A percentile compares a stretch with the other conserved stretches of the same genome.
phyloP scores from a whole-genome alignment of 768 basidiomycete genomes.

The Pulveroboletus ravenelii region DNA sequence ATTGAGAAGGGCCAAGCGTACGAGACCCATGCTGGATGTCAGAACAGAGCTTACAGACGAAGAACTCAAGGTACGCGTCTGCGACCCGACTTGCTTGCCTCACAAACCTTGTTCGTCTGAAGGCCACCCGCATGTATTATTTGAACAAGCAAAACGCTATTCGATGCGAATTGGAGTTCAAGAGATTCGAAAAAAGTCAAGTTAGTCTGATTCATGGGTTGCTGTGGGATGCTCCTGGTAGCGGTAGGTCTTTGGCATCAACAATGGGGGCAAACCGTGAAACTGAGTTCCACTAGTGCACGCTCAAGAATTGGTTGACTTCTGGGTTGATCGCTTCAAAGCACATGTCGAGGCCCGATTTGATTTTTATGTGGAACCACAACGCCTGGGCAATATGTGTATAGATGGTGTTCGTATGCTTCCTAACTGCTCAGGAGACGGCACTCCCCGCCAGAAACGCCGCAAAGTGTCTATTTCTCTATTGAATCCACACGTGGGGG shows the following conservation, averaged over 20 bases:
- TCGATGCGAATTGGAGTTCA: constrained; percentile 47
- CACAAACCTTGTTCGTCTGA: background rate
- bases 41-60: constrained; percentile 80
- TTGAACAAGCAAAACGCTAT: constrained; percentile 54
- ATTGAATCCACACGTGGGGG: background rate
- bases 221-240: constrained; percentile 61
- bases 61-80: constrained; percentile 58
- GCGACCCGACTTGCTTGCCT: background rate
- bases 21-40: constrained; percentile 59
- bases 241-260: constrained; percentile 42
- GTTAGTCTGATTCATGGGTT: constrained; percentile 54
- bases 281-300: constrained; percentile 42
- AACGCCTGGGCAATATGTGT: constrained; percentile 10
- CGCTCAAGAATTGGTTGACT: constrained; percentile 60
- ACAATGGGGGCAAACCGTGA: background rate
- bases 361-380: constrained; percentile 15
- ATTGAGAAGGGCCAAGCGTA: constrained; percentile 43
- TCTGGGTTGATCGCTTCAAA: constrained; percentile 72
- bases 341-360: constrained; percentile 63
- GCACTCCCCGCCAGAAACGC: constrained; percentile 42
- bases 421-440: constrained; percentile 29
- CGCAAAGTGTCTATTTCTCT: constrained; percentile 32
- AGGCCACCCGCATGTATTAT: constrained; percentile 66
- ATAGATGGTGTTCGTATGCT: background rate
- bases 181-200: constrained; percentile 52